Conservation (phyloP, 1,139 yeast genomes). For the Tardiomyces depauwii region DNA sequence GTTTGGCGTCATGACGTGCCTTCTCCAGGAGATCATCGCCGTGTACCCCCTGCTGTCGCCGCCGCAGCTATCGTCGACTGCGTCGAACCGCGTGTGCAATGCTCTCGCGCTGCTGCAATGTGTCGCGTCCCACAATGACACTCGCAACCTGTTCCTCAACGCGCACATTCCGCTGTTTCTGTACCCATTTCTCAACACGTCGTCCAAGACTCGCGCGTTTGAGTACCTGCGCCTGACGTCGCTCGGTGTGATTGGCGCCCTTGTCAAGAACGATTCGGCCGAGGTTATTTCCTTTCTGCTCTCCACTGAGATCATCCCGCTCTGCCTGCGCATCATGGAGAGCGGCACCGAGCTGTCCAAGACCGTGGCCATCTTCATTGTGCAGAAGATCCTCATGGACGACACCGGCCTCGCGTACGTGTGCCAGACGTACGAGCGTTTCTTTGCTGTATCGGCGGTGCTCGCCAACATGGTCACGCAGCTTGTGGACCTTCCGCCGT, state of each 20-base stretch:
- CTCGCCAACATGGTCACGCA: constrained; percentile 85
- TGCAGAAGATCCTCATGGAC: constrained; percentile 84
- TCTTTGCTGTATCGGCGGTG: constrained; percentile 87
- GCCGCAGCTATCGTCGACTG: constrained; percentile 71
- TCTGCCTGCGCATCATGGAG: constrained; percentile 91
- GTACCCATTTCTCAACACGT: constrained; percentile 88
- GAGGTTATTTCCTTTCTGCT: constrained; percentile 86
- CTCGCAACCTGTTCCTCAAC: constrained; percentile 69
- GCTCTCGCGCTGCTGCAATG: constrained; percentile 92
- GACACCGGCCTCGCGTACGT: constrained; percentile 86
- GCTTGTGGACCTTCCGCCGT: constrained; percentile 54
- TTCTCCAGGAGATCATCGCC: constrained; percentile 78
- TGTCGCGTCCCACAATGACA: constrained; percentile 90
- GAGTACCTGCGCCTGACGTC: constrained; percentile 89
- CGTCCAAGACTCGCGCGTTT: constrained; percentile 83
- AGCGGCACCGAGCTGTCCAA: constrained; percentile 87
- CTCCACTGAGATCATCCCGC: constrained; percentile 90
- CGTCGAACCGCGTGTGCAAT: constrained; percentile 91
- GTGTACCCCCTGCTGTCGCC: constrained; percentile 88
- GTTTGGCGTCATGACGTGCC: constrained; percentile 89
- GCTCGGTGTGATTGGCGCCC: constrained; percentile 92
- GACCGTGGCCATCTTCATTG: constrained; percentile 91
- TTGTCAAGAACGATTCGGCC: constrained; percentile 91
- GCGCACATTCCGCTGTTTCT: constrained; percentile 89
- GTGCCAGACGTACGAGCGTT: constrained; percentile 91